Evolutionary conservation across 2,329 filamentous ascomycete genomes (phyloP).

Genomic region (Ophiognomonia clavigignenti-juglandacearum): DNA sequence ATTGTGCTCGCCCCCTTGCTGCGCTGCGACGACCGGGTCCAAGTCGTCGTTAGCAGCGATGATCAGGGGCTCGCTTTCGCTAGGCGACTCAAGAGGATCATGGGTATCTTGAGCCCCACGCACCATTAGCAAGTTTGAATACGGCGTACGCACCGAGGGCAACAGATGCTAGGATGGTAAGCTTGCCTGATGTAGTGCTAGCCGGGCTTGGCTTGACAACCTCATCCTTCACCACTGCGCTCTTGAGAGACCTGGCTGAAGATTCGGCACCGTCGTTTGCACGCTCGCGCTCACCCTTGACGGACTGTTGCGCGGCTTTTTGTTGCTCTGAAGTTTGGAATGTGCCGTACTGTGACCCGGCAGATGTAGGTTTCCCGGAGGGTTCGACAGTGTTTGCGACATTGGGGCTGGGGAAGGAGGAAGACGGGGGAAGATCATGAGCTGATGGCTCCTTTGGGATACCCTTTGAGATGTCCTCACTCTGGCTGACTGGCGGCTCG

Average conservation of each 20-base stretch:
- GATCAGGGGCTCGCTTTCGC: slow-evolving; percentile 11
- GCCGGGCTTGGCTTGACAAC: slow-evolving; percentile 10
- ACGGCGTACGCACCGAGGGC: slow-evolving; percentile 16
- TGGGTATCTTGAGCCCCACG: slow-evolving; percentile 16
- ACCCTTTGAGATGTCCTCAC: slow-evolving; percentile 13
- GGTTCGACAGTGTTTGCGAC: slow-evolving; percentile 16
- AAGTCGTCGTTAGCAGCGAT: slow-evolving; percentile 9
- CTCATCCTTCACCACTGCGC: slow-evolving; percentile 16
- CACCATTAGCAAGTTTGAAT: slow-evolving; percentile 18
- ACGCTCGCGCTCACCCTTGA: slow-evolving; percentile 14
- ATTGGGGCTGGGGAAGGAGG: slow-evolving; percentile 9
- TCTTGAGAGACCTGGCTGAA: slow-evolving; percentile 17
- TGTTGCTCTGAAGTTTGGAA: slow-evolving; percentile 14
- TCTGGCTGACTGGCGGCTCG: background rate
- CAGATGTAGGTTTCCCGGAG: slow-evolving; percentile 11
- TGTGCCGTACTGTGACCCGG: slow-evolving; percentile 17
- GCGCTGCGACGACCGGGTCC: slow-evolving; percentile 14
- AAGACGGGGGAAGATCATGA: slow-evolving; percentile 15
- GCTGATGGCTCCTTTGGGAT: slow-evolving; percentile 15
- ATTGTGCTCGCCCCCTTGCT: slow-evolving; percentile 10
- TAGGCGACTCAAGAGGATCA: slow-evolving; percentile 2
- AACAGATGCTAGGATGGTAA: slow-evolving; percentile 18
- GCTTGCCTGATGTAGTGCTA: slow-evolving; percentile 17
- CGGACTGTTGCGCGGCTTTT: slow-evolving; percentile 6
- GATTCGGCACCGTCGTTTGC: slow-evolving; percentile 12